Percentiles rank a stretch among this genome's conserved stretches.
Conservation (phyloP, 768 basidiomycete genomes). For the Dictyophora rubrovolvata region DNA sequence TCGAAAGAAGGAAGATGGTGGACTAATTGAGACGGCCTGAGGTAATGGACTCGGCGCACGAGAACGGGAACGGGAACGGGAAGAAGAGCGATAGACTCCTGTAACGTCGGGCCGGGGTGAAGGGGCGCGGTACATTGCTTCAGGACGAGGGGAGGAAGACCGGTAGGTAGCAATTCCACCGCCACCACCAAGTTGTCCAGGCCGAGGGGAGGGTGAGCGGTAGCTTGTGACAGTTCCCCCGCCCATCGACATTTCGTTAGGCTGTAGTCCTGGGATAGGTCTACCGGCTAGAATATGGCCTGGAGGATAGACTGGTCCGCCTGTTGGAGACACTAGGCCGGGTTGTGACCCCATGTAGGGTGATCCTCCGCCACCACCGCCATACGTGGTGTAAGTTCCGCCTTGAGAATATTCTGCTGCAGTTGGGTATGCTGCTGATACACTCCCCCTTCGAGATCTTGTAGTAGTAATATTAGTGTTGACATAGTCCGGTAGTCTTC, state of each 20-base stretch:
- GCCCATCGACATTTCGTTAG: background rate
- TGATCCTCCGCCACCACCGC: background rate
- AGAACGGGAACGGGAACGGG: background rate
- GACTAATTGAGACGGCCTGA: background rate
- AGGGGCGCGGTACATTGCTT: background rate
- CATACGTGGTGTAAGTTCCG: background rate
- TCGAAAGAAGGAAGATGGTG: background rate
- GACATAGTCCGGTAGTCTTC: background rate
- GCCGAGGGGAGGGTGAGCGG: background rate
- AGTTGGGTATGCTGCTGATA: background rate
- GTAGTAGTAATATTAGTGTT: background rate
- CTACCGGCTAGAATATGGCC: constrained; percentile 51
- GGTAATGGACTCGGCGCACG: background rate
- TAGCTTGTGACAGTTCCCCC: background rate
- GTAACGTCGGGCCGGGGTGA: background rate
- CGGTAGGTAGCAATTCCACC: background rate
- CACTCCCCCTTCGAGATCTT: constrained; percentile 2
- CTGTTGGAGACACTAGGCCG: background rate
- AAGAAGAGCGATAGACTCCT: background rate
- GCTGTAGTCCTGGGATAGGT: constrained; percentile 23
- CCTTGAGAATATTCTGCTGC: background rate
- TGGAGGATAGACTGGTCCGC: constrained; percentile 38
- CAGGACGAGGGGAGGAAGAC: background rate
- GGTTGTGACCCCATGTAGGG: background rate
- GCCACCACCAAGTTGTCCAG: background rate